Evolutionary conservation across 768 basidiomycete species (phyloP), one percentile per base, ranked within the genome.

Genomic region (Boletus rubroflammeus): DNA sequence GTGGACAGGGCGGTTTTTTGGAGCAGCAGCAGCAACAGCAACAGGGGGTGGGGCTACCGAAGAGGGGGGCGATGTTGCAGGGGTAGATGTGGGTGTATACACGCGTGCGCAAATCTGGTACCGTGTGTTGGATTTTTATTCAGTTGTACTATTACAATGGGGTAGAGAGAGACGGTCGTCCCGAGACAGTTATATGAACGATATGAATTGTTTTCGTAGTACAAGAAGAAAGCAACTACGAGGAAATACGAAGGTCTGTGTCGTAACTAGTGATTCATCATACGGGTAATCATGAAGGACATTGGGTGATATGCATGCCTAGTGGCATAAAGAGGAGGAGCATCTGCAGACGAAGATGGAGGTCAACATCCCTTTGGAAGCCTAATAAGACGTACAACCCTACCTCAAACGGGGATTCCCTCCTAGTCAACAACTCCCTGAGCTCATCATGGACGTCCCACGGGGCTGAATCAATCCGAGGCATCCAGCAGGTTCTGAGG

Each of bases 1-100:
- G 65, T 67, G 74, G 36, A 59, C 71, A 58, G 77, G 76, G 26
- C 67, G 74, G 38, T 61, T 75, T 60, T 57, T 64, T 74, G 47
- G 81, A 82, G 56, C 66, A 70, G 66, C 62, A 72, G 31, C 72
- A 58, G 5, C 38, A 39, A 5, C 58, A 56, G 19, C 15, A 43
- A 14, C 32, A 51, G 40, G 55, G 36, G 6, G 2, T 2, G 5
- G 47, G 42, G 2, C 14, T 45, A 6, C 50, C 49, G n/a, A 65
- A 73, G 59, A 69, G 70, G 54, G 66, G 73, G 55, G 60, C 58
- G 38, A 46, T 71, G 55, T 70, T 64, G 51, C 69, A 58, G 34
- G 28, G 17, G 14, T 35, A 0, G 3, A 17, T 15, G 39, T 21
- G 14, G 13, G 29, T 10, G 14, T 7, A 5, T 25, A 2, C 6